phyloP scores from a whole-genome alignment of 257 asterid genomes.

The Salvia splendens region DNA sequence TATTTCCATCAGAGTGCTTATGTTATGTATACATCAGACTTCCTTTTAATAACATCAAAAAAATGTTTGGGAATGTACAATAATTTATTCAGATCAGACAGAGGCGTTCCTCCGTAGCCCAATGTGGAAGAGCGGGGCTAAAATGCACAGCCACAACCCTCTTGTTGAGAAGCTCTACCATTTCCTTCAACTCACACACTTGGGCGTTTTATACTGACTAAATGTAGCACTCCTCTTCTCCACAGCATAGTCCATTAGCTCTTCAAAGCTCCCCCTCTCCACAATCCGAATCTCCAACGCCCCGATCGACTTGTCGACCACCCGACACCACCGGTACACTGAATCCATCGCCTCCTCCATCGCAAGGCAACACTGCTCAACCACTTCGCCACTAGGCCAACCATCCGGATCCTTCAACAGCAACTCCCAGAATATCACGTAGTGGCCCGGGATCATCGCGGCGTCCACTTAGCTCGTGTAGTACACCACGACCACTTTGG shows the following conservation, averaged over 20 bases:
- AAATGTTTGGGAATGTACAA: too few relatives aligned
- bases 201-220: slow-evolving; percentile 41
- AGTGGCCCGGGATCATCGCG: slow-evolving; percentile 35
- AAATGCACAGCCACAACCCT: slow-evolving; percentile 65
- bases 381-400: slow-evolving; percentile 6
- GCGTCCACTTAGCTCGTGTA: slow-evolving; percentile 42
- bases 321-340: slow-evolving; percentile 34
- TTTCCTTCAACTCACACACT: slow-evolving; percentile 46
- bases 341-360: slow-evolving; percentile 39
- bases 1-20: too few relatives aligned
- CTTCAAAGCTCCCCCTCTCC: slow-evolving; percentile 30
- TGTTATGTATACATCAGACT: too few relatives aligned
- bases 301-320: slow-evolving; percentile 34
- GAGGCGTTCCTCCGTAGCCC: slow-evolving; percentile 46
- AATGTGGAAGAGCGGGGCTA: slow-evolving; percentile 67
- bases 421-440: slow-evolving; percentile 41
- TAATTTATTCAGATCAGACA: too few relatives aligned
- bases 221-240: slow-evolving; percentile 35
- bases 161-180: slow-evolving; percentile 67
- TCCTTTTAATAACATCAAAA: too few relatives aligned
- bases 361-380: slow-evolving; percentile 34
- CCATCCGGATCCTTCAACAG: slow-evolving; percentile 3
- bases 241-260: slow-evolving; percentile 40
- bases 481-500: slow-evolving; percentile 31
- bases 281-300: slow-evolving; percentile 39